Evolutionary conservation across 1,284 basidiomycete species (phyloP), one percentile per base, ranked within the genome.

Genomic region (Cryptococcus sp.): DNA sequence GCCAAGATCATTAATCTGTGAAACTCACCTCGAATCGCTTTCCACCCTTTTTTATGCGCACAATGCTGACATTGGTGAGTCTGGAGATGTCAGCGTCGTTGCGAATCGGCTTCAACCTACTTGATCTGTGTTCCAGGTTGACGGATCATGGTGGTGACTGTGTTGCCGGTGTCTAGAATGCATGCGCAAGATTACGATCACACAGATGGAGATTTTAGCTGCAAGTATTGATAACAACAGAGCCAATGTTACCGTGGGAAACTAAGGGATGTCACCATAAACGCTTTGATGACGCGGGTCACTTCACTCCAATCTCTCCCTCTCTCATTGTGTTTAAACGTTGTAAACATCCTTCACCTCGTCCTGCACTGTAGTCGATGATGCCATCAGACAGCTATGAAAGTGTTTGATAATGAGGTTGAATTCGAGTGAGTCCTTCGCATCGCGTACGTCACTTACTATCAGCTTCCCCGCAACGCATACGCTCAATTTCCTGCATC

Each of bases 41-140:
- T 31, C 96, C 96, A 47, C 89, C 92, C 77, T 97, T 97, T 82
- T 93, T 96, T 52, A 97, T 83, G 47, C 93, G 87, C 35, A 99
- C 94, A 74, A 98, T 86, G 41, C 93, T 95, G 53, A 98, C 94
- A 77, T 98, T 98, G 4, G 95, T 98, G 47, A 98, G 82, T 77
- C 91, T 93, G 60, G 48, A 57, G 42, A 56, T 49, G 51, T 58
- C 50, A 55, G 53, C 22, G 2, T 13, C 19, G 10, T 16, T 50
- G 35, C 17, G 19, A 25, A 4, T 10, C 8, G 17, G 6, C 17
- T 7, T n/a, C 6, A 1, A 56, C 73, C 42, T 35, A 75, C 74
- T 77, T 77, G 60, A 77, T 73, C 59, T 75, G 73, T 0, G 72
- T 74, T 47, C 73, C 73, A 0, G 75, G 75, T 53, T 77, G 75